phyloP scores from a whole-genome alignment of 2,329 filamentous ascomycete species.

The Aschersonia sp. region DNA sequence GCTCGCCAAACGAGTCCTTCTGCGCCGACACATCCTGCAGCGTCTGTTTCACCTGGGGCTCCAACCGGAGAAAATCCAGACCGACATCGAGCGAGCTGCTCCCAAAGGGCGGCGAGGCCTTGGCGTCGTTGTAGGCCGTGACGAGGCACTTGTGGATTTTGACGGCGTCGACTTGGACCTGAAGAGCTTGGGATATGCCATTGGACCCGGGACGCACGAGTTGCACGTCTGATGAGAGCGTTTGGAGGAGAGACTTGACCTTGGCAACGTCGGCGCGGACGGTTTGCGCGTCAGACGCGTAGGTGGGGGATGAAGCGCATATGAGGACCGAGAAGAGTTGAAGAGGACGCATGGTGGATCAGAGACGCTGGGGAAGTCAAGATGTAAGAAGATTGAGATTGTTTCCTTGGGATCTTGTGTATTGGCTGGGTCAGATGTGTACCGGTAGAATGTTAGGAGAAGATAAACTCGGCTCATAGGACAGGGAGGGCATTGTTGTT shows the following conservation, averaged over 20 bases:
- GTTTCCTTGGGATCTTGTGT: too few species aligned
- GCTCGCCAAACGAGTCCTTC: background rate
- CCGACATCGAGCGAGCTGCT: background rate
- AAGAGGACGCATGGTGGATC: background rate
- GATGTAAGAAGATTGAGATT: too few species aligned
- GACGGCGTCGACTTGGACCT: slow-evolving; percentile 1
- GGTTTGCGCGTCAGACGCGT: background rate
- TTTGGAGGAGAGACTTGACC: background rate
- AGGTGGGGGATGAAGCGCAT: background rate
- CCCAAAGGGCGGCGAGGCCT: background rate
- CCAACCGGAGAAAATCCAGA: background rate
- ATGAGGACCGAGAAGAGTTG: background rate
- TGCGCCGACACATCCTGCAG: background rate
- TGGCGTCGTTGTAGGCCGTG: background rate
- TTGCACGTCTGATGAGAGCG: background rate
- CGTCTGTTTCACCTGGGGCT: slow-evolving; percentile 1
- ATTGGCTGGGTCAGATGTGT: too few species aligned
- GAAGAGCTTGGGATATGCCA: slow-evolving; percentile 1
- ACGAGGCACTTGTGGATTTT: slow-evolving; percentile 1
- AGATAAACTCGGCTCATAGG: too few species aligned
- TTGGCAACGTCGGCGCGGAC: background rate
- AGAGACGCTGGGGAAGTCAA: too few species aligned
- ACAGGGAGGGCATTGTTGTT: too few species aligned
- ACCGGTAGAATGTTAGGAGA: too few species aligned
- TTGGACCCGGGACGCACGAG: background rate